Percentiles rank a stretch among this genome's conserved stretches.
phyloP scores from a whole-genome alignment of 2,329 filamentous ascomycete species.

The Monosporascus sp. region DNA sequence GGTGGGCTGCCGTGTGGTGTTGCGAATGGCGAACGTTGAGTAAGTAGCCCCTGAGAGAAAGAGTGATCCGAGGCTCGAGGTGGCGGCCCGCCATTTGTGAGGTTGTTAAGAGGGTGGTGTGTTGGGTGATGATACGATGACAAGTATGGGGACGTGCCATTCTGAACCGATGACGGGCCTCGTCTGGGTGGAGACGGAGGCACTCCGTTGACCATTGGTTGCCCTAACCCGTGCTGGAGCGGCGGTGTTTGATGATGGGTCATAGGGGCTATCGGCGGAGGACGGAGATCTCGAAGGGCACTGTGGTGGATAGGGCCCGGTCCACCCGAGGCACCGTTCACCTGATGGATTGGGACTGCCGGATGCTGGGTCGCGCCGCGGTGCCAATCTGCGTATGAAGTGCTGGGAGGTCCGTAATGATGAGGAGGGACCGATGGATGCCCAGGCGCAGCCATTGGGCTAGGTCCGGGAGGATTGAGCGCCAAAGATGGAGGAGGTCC shows the following conservation, averaged over 20 bases:
- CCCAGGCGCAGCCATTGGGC: constrained; percentile 30
- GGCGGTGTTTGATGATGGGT: constrained; percentile 37
- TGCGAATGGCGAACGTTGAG: constrained; percentile 37
- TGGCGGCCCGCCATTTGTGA: constrained; percentile 36
- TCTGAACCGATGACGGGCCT: constrained; percentile 35
- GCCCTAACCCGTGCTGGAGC: constrained; percentile 37
- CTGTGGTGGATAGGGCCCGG: constrained; percentile 24
- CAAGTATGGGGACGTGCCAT: constrained; percentile 34
- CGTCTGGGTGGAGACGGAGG: constrained; percentile 45
- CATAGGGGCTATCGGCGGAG: constrained; percentile 40
- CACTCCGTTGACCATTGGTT: constrained; percentile 39
- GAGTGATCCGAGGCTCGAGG: constrained; percentile 40
- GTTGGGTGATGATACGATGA: constrained; percentile 28
- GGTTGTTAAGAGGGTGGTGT: constrained; percentile 23
- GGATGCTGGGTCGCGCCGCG: constrained; percentile 45
- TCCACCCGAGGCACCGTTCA: constrained; percentile 42
- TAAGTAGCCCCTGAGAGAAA: constrained; percentile 39
- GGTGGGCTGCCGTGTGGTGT: constrained; percentile 42
- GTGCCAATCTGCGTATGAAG: constrained; percentile 44
- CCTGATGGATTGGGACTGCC: constrained; percentile 41
- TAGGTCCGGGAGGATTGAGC: constrained; percentile 20
- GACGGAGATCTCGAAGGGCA: constrained; percentile 41
- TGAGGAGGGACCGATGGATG: constrained; percentile 32
- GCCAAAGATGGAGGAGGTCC: constrained; percentile 20
- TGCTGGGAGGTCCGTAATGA: constrained; percentile 32